phyloP scores from a whole-genome alignment of 2,329 filamentous ascomycete species.

The Pseudocercospora eumusae region DNA sequence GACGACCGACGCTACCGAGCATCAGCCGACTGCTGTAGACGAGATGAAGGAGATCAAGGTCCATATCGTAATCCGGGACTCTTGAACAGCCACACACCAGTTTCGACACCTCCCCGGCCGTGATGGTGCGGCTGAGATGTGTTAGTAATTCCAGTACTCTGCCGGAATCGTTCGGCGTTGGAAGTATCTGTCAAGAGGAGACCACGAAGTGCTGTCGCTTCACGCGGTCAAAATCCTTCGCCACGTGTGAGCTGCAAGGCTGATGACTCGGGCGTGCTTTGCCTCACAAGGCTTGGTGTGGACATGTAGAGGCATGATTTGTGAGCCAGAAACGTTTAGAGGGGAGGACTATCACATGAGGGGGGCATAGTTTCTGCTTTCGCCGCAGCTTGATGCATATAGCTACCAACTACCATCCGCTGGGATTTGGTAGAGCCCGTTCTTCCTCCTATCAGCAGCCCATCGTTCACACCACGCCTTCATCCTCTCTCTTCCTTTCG shows the following conservation, averaged over 20 bases:
- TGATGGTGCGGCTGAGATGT: neutral
- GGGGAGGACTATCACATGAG: too few relatives aligned
- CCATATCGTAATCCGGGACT: neutral
- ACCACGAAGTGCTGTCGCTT: neutral
- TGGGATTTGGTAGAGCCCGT: constrained; percentile 55
- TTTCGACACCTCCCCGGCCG: neutral
- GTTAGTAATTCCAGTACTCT: neutral
- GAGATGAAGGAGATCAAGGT: neutral
- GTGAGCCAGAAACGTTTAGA: too few relatives aligned
- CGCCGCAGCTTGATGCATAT: neutral
- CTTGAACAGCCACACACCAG: neutral
- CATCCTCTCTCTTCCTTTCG: constrained; percentile 65
- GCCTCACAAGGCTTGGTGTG: neutral
- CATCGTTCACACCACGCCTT: constrained; percentile 66
- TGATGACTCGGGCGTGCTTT: neutral
- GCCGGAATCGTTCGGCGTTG: neutral
- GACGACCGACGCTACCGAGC: neutral
- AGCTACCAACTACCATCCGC: constrained; percentile 38
- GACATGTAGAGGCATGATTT: neutral
- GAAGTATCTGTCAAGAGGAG: too few relatives aligned
- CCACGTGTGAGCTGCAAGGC: constrained; percentile 2
- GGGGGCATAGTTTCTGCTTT: neutral
- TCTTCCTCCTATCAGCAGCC: constrained; percentile 63
- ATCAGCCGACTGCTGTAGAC: neutral
- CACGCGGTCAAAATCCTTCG: neutral